Evolutionary conservation across 176 grass and related monocot genomes (phyloP), one percentile per base, ranked within the genome.

Genomic region (Ensete ventricosum): DNA sequence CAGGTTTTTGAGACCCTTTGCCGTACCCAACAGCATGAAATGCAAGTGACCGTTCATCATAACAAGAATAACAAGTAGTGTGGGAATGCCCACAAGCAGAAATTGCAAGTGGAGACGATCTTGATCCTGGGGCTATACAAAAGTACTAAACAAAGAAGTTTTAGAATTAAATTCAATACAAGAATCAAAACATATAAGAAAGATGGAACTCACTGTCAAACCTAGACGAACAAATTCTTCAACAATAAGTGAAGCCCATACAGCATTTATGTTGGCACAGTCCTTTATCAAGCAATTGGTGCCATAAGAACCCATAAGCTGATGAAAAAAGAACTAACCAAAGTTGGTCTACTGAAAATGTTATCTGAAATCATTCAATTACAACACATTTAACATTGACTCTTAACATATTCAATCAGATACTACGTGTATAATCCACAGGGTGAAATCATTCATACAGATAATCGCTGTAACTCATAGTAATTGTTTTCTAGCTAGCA

Each of bases 21-120:
- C 81, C 94, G 83, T 93, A 97, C 55, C 94, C 94, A 81, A 97
- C 69, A 80, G 94, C 94, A 85, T 97, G 83, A 88, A 97, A 97
- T 88, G 87, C 94, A 77, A 97, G 94, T 81, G 94, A 97, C 23
- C 90, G 88, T 74, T 97, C 94, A 82, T 97, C 94, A 73, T 88
- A 97, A 86, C 89, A 97, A 55, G 94, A 97, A 83, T 93, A 85
- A 80, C 94, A 97, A 76, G 80, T 93, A 85, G 90, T 84, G 58
- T 77, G 83, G 63, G 88, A 80, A 88, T 97, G 94, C 72, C 71
- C 57, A 78, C 82, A 84, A 74, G 94, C 90, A 83, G 84, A 83
- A 79, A 93, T 85, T 55, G 94, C 90, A 84, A 97, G 94, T 76
- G 90, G 94, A 77, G 87, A 97, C 77, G 94, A 97, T 84, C 94